Percentiles rank a stretch among this genome's conserved stretches.
These are phyloP conservation scores for Tricholoma matsutake DNA, from an alignment of 768 basidiomycete species.

Conservation along the genomic window DNA sequence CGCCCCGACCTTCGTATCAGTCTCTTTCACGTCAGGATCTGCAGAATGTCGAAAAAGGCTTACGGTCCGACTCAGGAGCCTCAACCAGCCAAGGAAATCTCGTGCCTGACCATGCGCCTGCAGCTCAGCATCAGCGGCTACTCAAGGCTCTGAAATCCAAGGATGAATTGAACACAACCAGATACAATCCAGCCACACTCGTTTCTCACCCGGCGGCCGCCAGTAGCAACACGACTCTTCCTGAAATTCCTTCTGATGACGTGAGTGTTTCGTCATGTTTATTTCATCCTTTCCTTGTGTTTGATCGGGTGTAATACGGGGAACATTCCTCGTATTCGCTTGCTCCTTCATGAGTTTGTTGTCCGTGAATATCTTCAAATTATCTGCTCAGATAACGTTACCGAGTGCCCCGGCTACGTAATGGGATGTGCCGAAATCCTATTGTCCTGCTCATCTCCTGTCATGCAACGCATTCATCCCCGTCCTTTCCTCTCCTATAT, in stretches of 20 bases:
- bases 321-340: background rate
- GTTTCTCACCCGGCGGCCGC: background rate
- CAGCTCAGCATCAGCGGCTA: slow-evolving; percentile 1
- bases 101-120: background rate
- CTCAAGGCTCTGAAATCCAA: background rate
- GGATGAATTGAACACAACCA: background rate
- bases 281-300: background rate
- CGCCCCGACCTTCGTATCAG: slow-evolving; percentile 7
- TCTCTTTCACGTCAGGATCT: slow-evolving; percentile 10
- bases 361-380: slow-evolving; percentile 4
- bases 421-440: slow-evolving; percentile 1
- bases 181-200: background rate
- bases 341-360: background rate
- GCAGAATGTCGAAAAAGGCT: slow-evolving; percentile 2
- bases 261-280: slow-evolving; percentile 3
- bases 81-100: slow-evolving; percentile 5
- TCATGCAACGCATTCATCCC: slow-evolving; percentile 10
- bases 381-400: background rate
- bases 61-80: slow-evolving; percentile 6
- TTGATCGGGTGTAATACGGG: background rate
- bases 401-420: slow-evolving; percentile 8
- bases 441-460: background rate
- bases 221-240: background rate
- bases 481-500: slow-evolving; percentile 9
- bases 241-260: slow-evolving; percentile 4